phyloP scores from a whole-genome alignment of 805 yeast genomes.

The Suhomyces faveliae region DNA sequence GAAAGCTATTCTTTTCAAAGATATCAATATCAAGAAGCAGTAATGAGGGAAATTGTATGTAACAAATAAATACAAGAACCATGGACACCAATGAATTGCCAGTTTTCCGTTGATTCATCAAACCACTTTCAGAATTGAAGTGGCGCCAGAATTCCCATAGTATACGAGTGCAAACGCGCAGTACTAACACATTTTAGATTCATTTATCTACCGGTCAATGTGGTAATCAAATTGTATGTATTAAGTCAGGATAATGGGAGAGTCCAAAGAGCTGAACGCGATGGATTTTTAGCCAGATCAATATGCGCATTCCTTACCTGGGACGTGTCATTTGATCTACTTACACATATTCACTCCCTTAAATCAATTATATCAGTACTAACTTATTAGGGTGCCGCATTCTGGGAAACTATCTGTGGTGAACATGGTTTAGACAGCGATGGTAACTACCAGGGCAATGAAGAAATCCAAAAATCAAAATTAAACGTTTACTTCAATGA shows the following conservation, averaged over 20 bases:
- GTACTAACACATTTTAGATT: conserved; percentile 48
- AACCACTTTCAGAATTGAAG: neutral
- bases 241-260: neutral
- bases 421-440: conserved; percentile 79
- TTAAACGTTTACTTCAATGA: conserved; percentile 86
- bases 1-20: conserved; percentile 4
- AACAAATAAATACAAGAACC: neutral
- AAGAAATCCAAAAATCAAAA: conserved; percentile 48
- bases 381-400: conserved; percentile 72
- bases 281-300: neutral
- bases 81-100: neutral
- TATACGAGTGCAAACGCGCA: conserved; percentile 4
- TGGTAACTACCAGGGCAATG: conserved; percentile 61
- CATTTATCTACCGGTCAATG: conserved; percentile 98
- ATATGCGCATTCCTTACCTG: neutral
- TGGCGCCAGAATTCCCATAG: neutral
- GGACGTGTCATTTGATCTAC: neutral
- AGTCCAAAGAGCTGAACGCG: neutral
- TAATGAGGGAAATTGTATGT: conserved; percentile 32
- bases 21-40: conserved; percentile 3
- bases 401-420: conserved; percentile 89
- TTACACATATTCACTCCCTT: neutral
- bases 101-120: neutral
- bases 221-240: conserved; percentile 91
- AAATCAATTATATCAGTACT: conserved; percentile 14